A percentile compares a stretch with the other conserved stretches of the same genome.
These are phyloP conservation scores for Hypoxylon sp. DNA, from an alignment of 2,329 filamentous ascomycete species.

Conservation along the genomic window DNA sequence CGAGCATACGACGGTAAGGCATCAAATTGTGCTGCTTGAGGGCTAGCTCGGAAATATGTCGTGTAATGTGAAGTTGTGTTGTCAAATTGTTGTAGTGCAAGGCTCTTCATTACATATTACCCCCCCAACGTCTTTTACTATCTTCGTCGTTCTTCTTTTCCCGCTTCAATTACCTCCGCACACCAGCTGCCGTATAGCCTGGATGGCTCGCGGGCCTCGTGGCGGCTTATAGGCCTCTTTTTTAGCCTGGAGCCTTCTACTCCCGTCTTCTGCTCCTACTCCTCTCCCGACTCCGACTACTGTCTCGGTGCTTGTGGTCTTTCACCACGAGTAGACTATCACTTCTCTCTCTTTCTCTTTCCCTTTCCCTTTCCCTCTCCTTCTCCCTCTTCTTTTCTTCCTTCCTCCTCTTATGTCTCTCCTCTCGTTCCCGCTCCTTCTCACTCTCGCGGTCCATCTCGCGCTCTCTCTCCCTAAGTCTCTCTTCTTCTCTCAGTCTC, in stretches of 20 bases:
- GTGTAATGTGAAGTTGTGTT: conserved; percentile 5
- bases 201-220: neutral
- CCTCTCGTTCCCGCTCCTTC: conserved; percentile 30
- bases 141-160: neutral
- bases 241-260: conserved; percentile 14
- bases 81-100: conserved; percentile 12
- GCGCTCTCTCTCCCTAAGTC: conserved; percentile 38
- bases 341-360: conserved; percentile 28
- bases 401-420: conserved; percentile 30
- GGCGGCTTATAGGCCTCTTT: neutral
- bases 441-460: conserved; percentile 39
- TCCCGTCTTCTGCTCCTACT: conserved; percentile 31
- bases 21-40: neutral
- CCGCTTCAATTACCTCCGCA: neutral
- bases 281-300: conserved; percentile 40
- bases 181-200: neutral
- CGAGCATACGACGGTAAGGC: conserved; percentile 1
- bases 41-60: neutral
- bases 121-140: neutral
- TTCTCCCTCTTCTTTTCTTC: conserved; percentile 25
- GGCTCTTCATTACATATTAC: conserved; percentile 10
- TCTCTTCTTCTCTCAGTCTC: conserved; percentile 40
- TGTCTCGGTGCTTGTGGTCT: conserved; percentile 45
- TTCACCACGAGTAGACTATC: conserved; percentile 44
- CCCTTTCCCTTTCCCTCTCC: conserved; percentile 33